Conservation (phyloP, 192 early-diverging fungal genomes). For the Gaertneriomyces sp. region DNA sequence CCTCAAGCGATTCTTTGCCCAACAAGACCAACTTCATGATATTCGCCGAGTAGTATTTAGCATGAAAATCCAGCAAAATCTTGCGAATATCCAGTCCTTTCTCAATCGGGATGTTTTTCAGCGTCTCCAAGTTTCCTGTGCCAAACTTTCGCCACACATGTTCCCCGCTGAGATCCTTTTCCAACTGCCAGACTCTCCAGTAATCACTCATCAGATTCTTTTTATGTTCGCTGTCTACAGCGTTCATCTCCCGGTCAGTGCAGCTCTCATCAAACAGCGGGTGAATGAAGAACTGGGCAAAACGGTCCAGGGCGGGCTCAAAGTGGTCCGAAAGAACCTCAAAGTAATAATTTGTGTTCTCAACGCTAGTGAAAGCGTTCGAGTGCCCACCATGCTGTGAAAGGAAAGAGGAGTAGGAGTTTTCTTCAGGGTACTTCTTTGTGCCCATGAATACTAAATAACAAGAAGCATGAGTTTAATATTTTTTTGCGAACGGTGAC, state of each 20-base stretch:
- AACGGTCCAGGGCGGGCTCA: constrained; percentile 64
- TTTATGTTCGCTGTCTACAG: constrained; percentile 94
- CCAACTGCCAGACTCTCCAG: constrained; percentile 86
- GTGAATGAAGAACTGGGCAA: constrained; percentile 83
- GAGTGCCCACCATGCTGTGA: constrained; percentile 71
- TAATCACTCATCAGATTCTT: constrained; percentile 89
- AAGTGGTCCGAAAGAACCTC: constrained; percentile 65
- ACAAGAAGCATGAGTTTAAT: background rate
- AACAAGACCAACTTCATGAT: constrained; percentile 91
- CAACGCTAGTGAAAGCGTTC: constrained; percentile 71
- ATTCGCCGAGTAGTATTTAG: constrained; percentile 87
- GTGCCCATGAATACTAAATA: constrained; percentile 28
- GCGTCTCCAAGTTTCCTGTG: constrained; percentile 85
- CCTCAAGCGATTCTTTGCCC: constrained; percentile 75
- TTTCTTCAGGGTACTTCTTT: background rate
- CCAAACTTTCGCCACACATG: constrained; percentile 90
- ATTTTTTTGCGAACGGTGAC: background rate
- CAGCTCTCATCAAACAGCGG: constrained; percentile 84
- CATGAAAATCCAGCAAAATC: constrained; percentile 82
- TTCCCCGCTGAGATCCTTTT: constrained; percentile 70
- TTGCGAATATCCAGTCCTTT: constrained; percentile 79
- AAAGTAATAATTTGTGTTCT: constrained; percentile 70
- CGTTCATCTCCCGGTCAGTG: constrained; percentile 88
- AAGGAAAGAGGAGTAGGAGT: constrained; percentile 47
- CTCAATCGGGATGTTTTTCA: constrained; percentile 60